Percentiles rank a stretch among this genome's conserved stretches.
phyloP scores from a whole-genome alignment of 2,329 filamentous ascomycete genomes.

The Ceratocystis cacaofunesta region DNA sequence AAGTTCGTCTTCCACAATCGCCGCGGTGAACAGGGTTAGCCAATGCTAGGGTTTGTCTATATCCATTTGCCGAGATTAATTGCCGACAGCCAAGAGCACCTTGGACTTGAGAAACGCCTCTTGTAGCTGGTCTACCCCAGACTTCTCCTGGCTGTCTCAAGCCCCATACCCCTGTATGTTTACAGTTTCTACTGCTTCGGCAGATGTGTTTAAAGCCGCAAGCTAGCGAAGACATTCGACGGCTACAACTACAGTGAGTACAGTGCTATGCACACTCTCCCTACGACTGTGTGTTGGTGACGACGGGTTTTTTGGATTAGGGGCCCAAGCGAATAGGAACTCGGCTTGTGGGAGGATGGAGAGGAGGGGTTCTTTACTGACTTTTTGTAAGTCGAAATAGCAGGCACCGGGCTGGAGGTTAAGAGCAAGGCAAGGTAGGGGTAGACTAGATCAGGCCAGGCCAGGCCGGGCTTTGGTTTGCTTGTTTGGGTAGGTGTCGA shows the following conservation, averaged over 20 bases:
- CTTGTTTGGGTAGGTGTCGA: not conserved
- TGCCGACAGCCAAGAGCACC: not conserved
- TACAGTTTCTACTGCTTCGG: not conserved
- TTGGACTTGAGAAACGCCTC: not conserved
- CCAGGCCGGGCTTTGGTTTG: not conserved
- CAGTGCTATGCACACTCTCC: not conserved
- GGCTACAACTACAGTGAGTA: not conserved
- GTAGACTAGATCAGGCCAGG: no score
- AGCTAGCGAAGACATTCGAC: not conserved
- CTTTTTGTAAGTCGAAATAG: no score
- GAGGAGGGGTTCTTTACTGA: no score
- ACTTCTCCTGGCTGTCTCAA: not conserved
- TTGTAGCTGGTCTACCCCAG: not conserved
- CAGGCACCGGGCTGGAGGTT: no score
- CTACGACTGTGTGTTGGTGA: not conserved
- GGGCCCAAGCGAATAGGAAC: not conserved
- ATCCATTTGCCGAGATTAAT: not conserved
- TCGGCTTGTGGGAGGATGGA: not conserved
- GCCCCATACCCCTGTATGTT: not conserved
- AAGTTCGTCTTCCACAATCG: no score
- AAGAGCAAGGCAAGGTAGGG: no score
- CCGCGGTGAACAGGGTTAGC: not conserved
- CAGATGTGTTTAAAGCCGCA: slow-evolving; percentile 5
- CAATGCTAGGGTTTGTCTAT: not conserved
- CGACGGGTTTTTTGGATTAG: no score